Base-by-base conservation (phyloP, 192 early-diverging fungal genomes). In the Entomortierella beljakovae region DNA sequence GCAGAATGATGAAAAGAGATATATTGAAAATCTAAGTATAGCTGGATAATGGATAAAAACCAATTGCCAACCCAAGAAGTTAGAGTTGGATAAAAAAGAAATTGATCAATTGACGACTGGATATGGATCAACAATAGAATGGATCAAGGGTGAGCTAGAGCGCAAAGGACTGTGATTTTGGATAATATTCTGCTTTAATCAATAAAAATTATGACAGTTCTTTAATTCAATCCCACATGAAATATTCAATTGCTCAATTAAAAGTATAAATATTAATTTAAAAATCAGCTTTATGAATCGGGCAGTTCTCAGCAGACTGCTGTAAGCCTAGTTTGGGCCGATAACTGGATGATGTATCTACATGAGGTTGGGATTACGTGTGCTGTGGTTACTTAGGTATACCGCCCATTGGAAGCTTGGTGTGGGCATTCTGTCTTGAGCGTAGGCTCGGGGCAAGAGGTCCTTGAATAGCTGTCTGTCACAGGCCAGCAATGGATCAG, bases 401-500 rank as follows among this genome's bases (percentile, higher is more conserved):
- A 79, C 60, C 74, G 74, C 67, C 74, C 67, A 69, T 55, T 53
- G 32, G 74, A 79, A 79, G 74, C 67, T 69, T 51, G 74, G 74
- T 79, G 74, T 79, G 62, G 74, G 40, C 74, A 79, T 79, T 79
- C 74, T 79, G 67, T 37, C 59, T 42, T 70, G 16, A 46, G 55
- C 65, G 67, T 70, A 79, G 50, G 64, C 51, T 42, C 34, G 48
- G 26, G 62, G 42, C 64, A 75, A 65, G 74, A 79, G 74, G 74
- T 61, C 74, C 57, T 68, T 79, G 56, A 79, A 68, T 79, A 79
- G 63, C 74, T 65, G 58, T 43, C 66, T 79, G 62, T 43, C 51
- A 61, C 49, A 79, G 74, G 74, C 74, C 74, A 79, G 74, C 49
- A 69, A 79, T 79, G 74, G 74, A 79, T n/a, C 74, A 79, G 53